Percentiles rank a stretch among this genome's conserved stretches.
These are phyloP conservation scores for Trichophyton equinum DNA, from an alignment of 2,329 filamentous ascomycete species.

Conservation along the genomic window DNA sequence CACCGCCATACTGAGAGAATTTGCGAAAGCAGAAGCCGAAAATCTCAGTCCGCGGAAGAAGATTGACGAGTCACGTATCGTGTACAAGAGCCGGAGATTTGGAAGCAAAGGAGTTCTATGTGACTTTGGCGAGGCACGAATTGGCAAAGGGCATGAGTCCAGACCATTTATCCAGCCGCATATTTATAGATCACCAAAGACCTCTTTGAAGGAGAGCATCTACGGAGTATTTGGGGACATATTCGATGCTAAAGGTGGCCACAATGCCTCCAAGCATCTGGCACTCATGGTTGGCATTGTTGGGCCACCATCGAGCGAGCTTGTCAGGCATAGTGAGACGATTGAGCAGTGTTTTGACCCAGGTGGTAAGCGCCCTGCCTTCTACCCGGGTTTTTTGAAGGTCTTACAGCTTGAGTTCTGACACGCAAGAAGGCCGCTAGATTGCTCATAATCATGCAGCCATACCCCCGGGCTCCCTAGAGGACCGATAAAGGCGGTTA, in stretches of 20 bases:
- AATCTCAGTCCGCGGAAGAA: conserved; percentile 20
- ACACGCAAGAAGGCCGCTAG: neutral
- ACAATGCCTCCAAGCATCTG: neutral
- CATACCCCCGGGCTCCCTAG: neutral
- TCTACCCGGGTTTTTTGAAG: neutral
- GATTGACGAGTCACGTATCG: conserved; percentile 14
- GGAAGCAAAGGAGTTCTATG: conserved; percentile 13
- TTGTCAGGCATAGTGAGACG: conserved; percentile 2
- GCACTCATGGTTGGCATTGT: conserved; percentile 1
- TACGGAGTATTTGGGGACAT: conserved; percentile 7
- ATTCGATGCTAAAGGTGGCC: neutral
- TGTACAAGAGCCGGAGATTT: conserved; percentile 18
- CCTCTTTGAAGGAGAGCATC: conserved; percentile 12
- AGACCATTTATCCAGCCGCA: conserved; percentile 17
- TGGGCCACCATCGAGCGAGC: conserved; percentile 4
- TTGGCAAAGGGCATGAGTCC: conserved; percentile 14
- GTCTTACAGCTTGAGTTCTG: neutral
- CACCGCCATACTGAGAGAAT: conserved; percentile 17
- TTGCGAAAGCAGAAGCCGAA: conserved; percentile 20
- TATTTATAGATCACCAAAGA: conserved; percentile 18
- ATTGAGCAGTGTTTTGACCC: conserved; percentile 8
- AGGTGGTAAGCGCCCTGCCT: neutral
- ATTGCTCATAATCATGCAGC: neutral
- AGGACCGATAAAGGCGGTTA: neutral
- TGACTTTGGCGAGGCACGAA: conserved; percentile 20